Conservation (phyloP, 805 yeast genomes). For the Wickerhamiella lipophila region DNA sequence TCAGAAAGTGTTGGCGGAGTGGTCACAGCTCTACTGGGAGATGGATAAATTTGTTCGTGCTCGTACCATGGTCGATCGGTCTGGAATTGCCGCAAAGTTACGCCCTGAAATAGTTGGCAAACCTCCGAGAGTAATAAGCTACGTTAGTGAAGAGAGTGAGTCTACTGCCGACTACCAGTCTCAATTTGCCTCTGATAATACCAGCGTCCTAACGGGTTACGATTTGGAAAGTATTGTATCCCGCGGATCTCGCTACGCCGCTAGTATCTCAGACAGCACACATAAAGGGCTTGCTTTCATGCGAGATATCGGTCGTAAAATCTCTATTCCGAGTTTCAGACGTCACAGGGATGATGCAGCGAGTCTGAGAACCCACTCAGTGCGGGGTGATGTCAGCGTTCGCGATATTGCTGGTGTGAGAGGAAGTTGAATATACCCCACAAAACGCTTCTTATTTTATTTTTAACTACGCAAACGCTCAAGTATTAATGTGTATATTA, state of each 20-base stretch:
- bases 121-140: not conserved
- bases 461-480: not conserved
- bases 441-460: not conserved
- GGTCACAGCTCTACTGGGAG: conserved; percentile 39
- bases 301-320: not conserved
- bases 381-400: not conserved
- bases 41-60: conserved; percentile 76
- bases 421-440: not conserved
- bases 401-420: not conserved
- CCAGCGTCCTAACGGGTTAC: not conserved
- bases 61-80: conserved; percentile 65
- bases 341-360: conserved; percentile 1
- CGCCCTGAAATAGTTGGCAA: conserved; percentile 3
- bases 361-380: not conserved
- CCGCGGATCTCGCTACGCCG: not conserved
- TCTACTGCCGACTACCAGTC: not conserved
- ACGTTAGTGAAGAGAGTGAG: not conserved
- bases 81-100: conserved; percentile 40
- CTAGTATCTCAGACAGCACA: not conserved
- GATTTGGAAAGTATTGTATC: not conserved
- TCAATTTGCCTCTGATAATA: not conserved
- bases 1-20: not conserved
- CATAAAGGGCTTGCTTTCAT: not conserved
- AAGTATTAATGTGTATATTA: not conserved
- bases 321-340: not conserved